Conservation (phyloP, 2,329 filamentous ascomycete species). For the Aurifilum marmelostoma region DNA sequence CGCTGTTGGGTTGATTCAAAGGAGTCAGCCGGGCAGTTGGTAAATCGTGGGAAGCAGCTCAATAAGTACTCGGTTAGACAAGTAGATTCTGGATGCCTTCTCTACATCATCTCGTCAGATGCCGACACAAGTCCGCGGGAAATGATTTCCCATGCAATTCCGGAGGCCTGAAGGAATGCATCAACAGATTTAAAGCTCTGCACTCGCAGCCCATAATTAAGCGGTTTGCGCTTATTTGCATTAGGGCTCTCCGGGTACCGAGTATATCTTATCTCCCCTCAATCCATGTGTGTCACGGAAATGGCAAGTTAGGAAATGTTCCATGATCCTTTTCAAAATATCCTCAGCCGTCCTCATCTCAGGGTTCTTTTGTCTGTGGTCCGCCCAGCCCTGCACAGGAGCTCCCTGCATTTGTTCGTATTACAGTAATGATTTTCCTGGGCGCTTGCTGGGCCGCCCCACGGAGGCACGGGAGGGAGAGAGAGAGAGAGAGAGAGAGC, state of each 20-base stretch:
- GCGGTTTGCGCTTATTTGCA: constrained; percentile 2
- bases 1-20: too few relatives aligned
- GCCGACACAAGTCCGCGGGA: too few relatives aligned
- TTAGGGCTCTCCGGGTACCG: not conserved
- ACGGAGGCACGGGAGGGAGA: too few relatives aligned
- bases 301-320: too few relatives aligned
- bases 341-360: not conserved
- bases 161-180: not conserved
- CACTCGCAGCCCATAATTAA: not conserved
- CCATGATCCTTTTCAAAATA: not conserved
- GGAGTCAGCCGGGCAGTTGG: not conserved
- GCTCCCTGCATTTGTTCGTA: not conserved
- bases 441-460: not conserved
- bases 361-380: not conserved
- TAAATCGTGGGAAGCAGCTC: not conserved
- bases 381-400: not conserved
- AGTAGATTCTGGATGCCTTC: too few relatives aligned
- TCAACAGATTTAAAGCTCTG: too few relatives aligned
- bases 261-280: not conserved
- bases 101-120: too few relatives aligned
- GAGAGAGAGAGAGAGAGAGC: too few relatives aligned
- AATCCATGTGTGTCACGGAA: not conserved
- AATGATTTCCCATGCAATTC: not conserved
- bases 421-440: not conserved
- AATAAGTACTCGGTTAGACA: too few relatives aligned